A percentile compares a stretch with the other conserved stretches of the same genome.
phyloP scores from a whole-genome alignment of 2,329 filamentous ascomycete genomes.

The Ustulina deusta region DNA sequence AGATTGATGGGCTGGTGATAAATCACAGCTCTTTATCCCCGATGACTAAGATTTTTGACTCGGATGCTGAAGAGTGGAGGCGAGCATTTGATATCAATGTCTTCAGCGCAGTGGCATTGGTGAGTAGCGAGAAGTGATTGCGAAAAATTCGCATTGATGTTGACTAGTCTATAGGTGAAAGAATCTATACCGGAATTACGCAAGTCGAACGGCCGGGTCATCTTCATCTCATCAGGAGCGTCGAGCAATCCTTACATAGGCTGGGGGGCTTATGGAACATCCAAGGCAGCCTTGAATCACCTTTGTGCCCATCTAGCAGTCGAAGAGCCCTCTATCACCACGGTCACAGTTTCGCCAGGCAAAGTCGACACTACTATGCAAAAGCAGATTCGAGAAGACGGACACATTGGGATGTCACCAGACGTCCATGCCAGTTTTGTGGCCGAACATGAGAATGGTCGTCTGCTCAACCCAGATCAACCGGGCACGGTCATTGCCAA shows the following conservation, averaged over 20 bases:
- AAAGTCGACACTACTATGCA: constrained; percentile 94
- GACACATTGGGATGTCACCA: constrained; percentile 62
- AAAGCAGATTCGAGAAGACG: constrained; percentile 76
- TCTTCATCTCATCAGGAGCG: constrained; percentile 86
- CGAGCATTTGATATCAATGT: constrained; percentile 84
- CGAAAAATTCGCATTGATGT: constrained; percentile 25
- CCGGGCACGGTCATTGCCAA: constrained; percentile 88
- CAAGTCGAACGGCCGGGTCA: constrained; percentile 74
- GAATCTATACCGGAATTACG: constrained; percentile 77
- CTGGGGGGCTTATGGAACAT: constrained; percentile 85
- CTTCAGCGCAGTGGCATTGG: constrained; percentile 83
- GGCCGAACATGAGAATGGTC: constrained; percentile 75
- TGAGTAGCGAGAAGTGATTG: constrained; percentile 56
- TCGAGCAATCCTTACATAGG: constrained; percentile 72
- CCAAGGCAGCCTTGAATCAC: constrained; percentile 87
- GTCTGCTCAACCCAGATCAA: constrained; percentile 82
- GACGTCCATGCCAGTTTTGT: constrained; percentile 76
- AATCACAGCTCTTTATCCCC: constrained; percentile 90
- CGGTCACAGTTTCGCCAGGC: constrained; percentile 80
- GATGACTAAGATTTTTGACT: constrained; percentile 76
- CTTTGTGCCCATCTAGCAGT: constrained; percentile 76
- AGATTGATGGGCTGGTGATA: constrained; percentile 83
- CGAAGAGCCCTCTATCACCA: constrained; percentile 82
- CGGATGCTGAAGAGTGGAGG: constrained; percentile 79
- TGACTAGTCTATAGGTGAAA: constrained; percentile 68